Evolutionary conservation across 495 filamentous ascomycete species (phyloP), one percentile per base, ranked within the genome.

Genomic region (Daldinia concentrica): DNA sequence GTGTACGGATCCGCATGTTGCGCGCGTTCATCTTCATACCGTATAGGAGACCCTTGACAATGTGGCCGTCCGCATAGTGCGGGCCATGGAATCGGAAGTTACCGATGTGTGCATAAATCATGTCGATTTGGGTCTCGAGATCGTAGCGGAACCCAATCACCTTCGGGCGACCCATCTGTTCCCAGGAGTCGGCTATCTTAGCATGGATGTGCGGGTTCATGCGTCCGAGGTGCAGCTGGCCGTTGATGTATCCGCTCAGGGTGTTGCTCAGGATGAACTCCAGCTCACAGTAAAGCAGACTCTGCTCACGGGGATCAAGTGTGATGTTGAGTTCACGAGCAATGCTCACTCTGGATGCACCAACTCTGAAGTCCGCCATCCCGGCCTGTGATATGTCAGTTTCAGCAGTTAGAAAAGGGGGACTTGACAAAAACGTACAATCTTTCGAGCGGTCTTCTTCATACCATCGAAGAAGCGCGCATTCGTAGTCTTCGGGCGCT

Each of bases 91-190:
- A 85, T 52, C 77, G 78, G 73, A 85, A 84, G 11, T 76, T 74
- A 15, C 80, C 60, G 2, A 80, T 61, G 66, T 84, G 82, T 24
- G 74, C 59, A 4, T 67, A 58, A 14, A 84, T 68, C 26, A 85
- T 74, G 0, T 83, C 82, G 24, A 85, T 61, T 73, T 85, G 83
- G 0, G 83, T 85, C 74, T 85, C 83, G 6, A 84, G 60, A 30
- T 85, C 83, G 54, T 82, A 85, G 8, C 81, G 81, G 74, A 84
- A 84, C 12, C 79, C 76, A 37, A 81, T 64, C 6, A 84, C 82
- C 27, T 73, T 76, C 1, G 81, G 82, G 0, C 80, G 80, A 52
- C 83, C 83, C 68, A 80, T 78, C 27, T 77, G 74, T 29, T 67
- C 64, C 83, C 82, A 85, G 2, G 43, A 60, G 24, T 84, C 81